Evolutionary conservation across 2,329 filamentous ascomycete genomes (phyloP).

Genomic region (Calonectria hongkongensis): DNA sequence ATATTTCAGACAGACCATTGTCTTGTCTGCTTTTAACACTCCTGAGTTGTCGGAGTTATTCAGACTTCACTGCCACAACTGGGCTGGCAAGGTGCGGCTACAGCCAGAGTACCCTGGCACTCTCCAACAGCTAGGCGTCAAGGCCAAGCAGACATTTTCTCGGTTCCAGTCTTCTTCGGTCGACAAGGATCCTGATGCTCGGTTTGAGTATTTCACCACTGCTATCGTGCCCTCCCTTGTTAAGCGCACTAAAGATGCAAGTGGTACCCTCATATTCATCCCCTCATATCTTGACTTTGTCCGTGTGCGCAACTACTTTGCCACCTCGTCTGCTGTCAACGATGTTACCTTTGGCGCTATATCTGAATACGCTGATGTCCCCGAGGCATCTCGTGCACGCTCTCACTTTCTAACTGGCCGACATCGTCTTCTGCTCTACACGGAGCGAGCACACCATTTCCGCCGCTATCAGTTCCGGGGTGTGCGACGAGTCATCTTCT

Average conservation of each 20-base stretch:
- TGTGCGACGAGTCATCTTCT: slow-evolving; percentile 90
- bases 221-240: slow-evolving; percentile 85
- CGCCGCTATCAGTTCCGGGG: slow-evolving; percentile 89
- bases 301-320: slow-evolving; percentile 92
- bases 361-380: slow-evolving; percentile 88
- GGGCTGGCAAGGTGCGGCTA: slow-evolving; percentile 85
- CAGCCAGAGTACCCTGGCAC: slow-evolving; percentile 81
- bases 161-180: slow-evolving; percentile 85
- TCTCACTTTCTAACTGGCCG: slow-evolving; percentile 91
- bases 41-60: slow-evolving; percentile 90
- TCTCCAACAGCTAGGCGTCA: slow-evolving; percentile 83
- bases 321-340: slow-evolving; percentile 77
- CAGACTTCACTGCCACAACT: slow-evolving; percentile 85
- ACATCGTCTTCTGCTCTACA: slow-evolving; percentile 90
- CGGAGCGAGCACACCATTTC: slow-evolving; percentile 97
- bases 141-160: slow-evolving; percentile 90
- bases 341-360: slow-evolving; percentile 82
- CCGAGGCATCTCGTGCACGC: slow-evolving; percentile 87
- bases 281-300: slow-evolving; percentile 97
- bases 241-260: slow-evolving; percentile 77
- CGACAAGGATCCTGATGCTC: slow-evolving; percentile 85
- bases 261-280: slow-evolving; percentile 89
- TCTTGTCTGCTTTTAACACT: slow-evolving; percentile 88
- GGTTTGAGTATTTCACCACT: slow-evolving; percentile 93
- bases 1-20: slow-evolving; percentile 88